Percentiles rank a stretch among this genome's conserved stretches.
phyloP scores from a whole-genome alignment of 768 basidiomycete species.

The Psilocybe subaeruginosa region DNA sequence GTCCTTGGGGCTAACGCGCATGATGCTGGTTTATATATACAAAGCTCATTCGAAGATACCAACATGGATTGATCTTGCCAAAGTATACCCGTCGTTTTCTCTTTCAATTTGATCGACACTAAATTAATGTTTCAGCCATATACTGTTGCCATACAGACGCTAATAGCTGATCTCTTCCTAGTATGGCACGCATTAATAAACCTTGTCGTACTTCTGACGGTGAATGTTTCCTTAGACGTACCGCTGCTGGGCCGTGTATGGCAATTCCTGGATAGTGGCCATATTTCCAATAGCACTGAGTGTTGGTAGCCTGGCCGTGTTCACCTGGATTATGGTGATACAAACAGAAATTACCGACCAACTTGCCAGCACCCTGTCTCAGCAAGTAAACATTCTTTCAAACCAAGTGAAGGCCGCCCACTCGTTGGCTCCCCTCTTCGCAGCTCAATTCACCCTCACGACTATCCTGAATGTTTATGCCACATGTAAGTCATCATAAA shows the following conservation, averaged over 20 bases:
- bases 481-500: background rate
- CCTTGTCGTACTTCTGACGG: background rate
- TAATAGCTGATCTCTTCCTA: conserved; percentile 8
- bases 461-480: conserved; percentile 8
- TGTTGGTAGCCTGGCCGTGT: conserved; percentile 5
- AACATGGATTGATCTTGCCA: conserved; percentile 11
- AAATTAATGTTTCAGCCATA: background rate
- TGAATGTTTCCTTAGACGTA: background rate
- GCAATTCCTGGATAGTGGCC: conserved; percentile 1
- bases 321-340: conserved; percentile 5
- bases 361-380: background rate
- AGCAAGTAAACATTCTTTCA: too few relatives aligned
- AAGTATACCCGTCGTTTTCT: background rate
- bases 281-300: conserved; percentile 7
- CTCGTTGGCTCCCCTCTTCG: background rate
- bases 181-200: background rate
- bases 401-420: background rate
- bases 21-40: conserved; percentile 8
- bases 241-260: conserved; percentile 9
- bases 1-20: conserved; percentile 7
- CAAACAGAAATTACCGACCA: background rate
- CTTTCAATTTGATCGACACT: too few relatives aligned
- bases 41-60: background rate
- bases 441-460: conserved; percentile 8
- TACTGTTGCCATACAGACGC: conserved; percentile 5